Percentiles rank a stretch among this genome's conserved stretches.
Conservation (phyloP, 371 early-diverging fungal genomes). For the Mortierella sp. region DNA sequence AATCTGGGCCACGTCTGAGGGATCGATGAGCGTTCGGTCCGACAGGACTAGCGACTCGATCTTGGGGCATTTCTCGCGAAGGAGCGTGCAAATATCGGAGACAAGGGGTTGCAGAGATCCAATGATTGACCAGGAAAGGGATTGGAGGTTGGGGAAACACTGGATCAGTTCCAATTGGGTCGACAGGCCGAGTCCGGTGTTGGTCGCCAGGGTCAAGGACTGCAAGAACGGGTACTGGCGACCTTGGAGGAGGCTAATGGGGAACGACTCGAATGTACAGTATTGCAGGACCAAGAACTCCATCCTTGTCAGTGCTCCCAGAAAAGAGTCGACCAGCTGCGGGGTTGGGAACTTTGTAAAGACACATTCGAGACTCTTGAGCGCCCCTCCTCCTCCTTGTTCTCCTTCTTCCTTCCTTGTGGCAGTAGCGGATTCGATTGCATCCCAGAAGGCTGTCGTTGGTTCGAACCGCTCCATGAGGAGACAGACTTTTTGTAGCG, state of each 20-base stretch:
- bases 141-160: slow-evolving; percentile 6
- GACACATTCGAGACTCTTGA: slow-evolving; percentile 2
- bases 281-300: slow-evolving; percentile 12
- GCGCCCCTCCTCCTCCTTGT: neutral
- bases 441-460: neutral
- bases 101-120: neutral
- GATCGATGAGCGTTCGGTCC: slow-evolving; percentile 16
- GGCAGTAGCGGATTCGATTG: neutral
- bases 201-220: slow-evolving; percentile 12
- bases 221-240: slow-evolving; percentile 4
- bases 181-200: neutral
- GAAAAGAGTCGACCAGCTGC: neutral
- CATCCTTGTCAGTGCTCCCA: neutral
- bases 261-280: slow-evolving; percentile 14
- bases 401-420: neutral
- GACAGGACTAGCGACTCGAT: slow-evolving; percentile 10
- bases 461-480: slow-evolving; percentile 23
- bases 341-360: slow-evolving; percentile 8
- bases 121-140: slow-evolving; percentile 11
- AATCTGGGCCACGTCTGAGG: neutral
- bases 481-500: neutral
- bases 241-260: neutral
- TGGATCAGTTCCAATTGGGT: slow-evolving; percentile 5
- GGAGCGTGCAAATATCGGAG: slow-evolving; percentile 6
- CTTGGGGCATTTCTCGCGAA: neutral